These are phyloP conservation scores for Mucor sp. DNA, from an alignment of 371 early-diverging fungal genomes.

Conservation along the genomic window DNA sequence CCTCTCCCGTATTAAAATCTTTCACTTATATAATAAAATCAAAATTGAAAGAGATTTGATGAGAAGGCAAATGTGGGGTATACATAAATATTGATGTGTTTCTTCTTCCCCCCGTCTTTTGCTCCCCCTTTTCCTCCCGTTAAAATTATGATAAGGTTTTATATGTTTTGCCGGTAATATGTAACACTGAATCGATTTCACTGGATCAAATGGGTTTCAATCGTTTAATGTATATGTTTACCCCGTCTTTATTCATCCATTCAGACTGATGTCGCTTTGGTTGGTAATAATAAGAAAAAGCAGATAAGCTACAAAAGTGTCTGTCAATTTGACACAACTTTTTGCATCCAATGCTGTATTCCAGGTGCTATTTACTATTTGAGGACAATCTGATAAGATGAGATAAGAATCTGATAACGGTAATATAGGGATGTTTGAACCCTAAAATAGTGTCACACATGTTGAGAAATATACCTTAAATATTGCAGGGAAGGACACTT, in stretches of 20 bases:
- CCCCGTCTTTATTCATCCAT: neutral
- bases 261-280: neutral
- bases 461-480: neutral
- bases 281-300: neutral
- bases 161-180: constrained; percentile 1
- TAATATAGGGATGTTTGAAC: neutral
- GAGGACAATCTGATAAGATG: neutral
- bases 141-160: neutral
- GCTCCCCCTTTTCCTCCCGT: neutral
- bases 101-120: neutral
- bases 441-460: neutral
- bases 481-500: neutral
- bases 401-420: neutral
- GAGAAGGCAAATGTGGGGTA: neutral
- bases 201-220: neutral
- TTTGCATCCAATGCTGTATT: neutral
- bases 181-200: neutral
- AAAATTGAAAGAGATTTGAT: neutral
- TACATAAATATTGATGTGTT: neutral
- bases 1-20: neutral
- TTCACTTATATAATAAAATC: neutral
- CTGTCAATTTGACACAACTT: neutral
- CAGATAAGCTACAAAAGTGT: too few relatives aligned
- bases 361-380: neutral
- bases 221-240: neutral